Percentiles rank a stretch among this genome's conserved stretches.
These are phyloP conservation scores for Stemphylium lycopersici DNA, from an alignment of 2,329 filamentous ascomycete genomes.

Conservation along the genomic window DNA sequence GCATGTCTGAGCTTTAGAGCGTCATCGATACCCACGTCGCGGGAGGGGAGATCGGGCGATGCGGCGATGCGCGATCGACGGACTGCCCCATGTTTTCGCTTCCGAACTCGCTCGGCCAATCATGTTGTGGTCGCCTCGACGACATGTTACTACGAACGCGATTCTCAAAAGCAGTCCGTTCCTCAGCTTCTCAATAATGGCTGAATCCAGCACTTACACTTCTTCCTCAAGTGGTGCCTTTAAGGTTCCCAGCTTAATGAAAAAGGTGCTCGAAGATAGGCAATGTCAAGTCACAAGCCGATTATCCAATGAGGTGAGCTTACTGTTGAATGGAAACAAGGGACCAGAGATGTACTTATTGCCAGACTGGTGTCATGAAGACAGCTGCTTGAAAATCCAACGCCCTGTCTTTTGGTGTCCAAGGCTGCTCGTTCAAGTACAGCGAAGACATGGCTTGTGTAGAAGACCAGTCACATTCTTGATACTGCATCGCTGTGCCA, in stretches of 20 bases:
- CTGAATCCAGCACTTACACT: neutral
- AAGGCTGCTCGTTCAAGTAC: neutral
- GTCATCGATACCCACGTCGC: conserved; percentile 16
- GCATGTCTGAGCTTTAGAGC: conserved; percentile 6
- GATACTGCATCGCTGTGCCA: neutral
- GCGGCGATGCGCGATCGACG: neutral
- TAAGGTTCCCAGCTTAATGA: neutral
- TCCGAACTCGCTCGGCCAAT: neutral
- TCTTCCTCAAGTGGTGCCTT: neutral
- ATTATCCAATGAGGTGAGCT: too few relatives aligned
- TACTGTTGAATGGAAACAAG: too few relatives aligned
- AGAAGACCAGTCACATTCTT: neutral
- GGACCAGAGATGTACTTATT: too few relatives aligned
- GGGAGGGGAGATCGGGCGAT: conserved; percentile 3
- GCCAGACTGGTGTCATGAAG: neutral
- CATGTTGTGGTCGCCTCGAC: neutral
- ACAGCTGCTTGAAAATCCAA: neutral
- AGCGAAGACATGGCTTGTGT: neutral
- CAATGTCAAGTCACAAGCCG: neutral
- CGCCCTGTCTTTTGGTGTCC: neutral
- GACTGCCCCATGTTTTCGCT: neutral
- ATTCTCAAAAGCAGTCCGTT: neutral
- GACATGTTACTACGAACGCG: neutral
- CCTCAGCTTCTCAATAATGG: too few relatives aligned
- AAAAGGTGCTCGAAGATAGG: neutral